These are phyloP conservation scores for Coemansia furcata DNA, from an alignment of 192 early-diverging fungal genomes.

Conservation along the genomic window DNA sequence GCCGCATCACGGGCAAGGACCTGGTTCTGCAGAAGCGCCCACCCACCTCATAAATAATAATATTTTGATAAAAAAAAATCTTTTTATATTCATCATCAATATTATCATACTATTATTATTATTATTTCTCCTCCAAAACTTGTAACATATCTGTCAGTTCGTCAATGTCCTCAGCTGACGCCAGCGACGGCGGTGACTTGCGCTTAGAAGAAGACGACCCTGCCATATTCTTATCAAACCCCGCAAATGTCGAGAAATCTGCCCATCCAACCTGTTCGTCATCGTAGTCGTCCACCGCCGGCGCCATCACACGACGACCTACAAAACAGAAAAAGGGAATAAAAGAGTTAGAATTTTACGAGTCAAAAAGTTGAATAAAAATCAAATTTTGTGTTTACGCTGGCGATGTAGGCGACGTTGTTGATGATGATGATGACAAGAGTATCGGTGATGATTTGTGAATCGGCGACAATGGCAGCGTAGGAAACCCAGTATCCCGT, in stretches of 20 bases:
- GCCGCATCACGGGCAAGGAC: slow-evolving; percentile 71
- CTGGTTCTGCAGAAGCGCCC: slow-evolving; percentile 73
- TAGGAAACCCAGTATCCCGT: slow-evolving; percentile 10
- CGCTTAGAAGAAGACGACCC: neutral
- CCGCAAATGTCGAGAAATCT: slow-evolving; percentile 16
- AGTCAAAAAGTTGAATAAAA: neutral
- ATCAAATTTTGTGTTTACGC: neutral
- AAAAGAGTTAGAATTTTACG: neutral
- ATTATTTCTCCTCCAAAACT: neutral
- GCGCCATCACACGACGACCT: slow-evolving; percentile 27
- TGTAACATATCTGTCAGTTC: neutral
- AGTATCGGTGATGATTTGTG: slow-evolving; percentile 22
- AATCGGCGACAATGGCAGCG: slow-evolving; percentile 38
- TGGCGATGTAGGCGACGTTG: neutral
- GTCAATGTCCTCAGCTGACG: neutral
- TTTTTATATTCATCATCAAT: neutral
- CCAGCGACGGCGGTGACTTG: neutral
- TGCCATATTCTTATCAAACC: slow-evolving; percentile 13
- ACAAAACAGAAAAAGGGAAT: neutral
- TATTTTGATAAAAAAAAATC: neutral
- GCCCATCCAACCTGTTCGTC: slow-evolving; percentile 34
- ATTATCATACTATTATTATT: neutral
- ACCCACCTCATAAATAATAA: neutral
- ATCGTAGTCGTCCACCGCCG: slow-evolving; percentile 27
- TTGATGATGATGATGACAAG: neutral